A percentile compares a stretch with the other conserved stretches of the same genome.
Conservation (phyloP, 768 basidiomycete species). For the Xerocomellus dryophilus region DNA sequence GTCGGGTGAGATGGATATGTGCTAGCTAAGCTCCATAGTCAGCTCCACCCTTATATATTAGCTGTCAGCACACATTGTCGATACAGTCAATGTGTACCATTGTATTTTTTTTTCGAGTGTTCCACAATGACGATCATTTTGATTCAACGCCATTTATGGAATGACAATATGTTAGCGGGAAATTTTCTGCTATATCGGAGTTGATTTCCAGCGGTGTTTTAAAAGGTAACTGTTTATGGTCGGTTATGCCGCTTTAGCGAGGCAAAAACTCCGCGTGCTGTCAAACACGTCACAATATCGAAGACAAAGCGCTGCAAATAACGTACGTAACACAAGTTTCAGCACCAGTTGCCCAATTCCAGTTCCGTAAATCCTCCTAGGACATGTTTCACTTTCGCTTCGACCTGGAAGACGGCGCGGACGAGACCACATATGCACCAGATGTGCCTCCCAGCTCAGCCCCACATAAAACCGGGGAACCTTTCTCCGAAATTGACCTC, state of each 20-base stretch:
- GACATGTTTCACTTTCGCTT: slow-evolving; percentile 53
- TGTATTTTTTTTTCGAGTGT: not conserved
- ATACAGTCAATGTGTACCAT: not conserved
- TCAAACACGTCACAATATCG: not conserved
- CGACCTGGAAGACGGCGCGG: slow-evolving; percentile 48
- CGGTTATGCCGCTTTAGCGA: too few species aligned
- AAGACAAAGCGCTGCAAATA: not conserved
- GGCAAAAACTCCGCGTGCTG: not conserved
- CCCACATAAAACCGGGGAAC: slow-evolving; percentile 1
- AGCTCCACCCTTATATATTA: not conserved
- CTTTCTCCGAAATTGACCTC: slow-evolving; percentile 31
- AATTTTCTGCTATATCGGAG: not conserved
- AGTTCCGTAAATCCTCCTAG: not conserved
- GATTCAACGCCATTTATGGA: slow-evolving; percentile 8
- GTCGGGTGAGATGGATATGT: not conserved
- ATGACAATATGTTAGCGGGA: not conserved
- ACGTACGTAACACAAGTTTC: not conserved
- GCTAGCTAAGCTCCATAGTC: not conserved
- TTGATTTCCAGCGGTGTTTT: not conserved
- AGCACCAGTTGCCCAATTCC: not conserved
- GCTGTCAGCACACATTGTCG: not conserved
- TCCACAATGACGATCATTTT: not conserved
- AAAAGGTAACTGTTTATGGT: not conserved
- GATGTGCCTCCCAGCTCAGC: not conserved
- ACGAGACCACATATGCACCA: slow-evolving; percentile 19